Percentiles rank a stretch among this genome's conserved stretches.
Evolutionary conservation across 805 yeast genomes (phyloP).

Genomic region (Kodamaea laetipori): DNA sequence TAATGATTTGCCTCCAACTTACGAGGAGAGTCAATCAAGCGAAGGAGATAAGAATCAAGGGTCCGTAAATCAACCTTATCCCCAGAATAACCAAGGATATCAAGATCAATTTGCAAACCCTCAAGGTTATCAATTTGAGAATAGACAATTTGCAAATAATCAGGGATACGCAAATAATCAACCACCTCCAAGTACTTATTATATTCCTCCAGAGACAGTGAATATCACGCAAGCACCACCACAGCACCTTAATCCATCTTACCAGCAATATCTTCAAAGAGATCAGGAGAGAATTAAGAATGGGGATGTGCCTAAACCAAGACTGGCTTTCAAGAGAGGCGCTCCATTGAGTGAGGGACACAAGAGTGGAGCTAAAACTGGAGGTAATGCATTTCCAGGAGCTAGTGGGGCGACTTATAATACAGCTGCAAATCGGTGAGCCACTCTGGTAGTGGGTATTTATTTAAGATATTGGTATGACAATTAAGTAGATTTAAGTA

Average conservation of each 20-base stretch:
- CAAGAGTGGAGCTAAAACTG: conserved; percentile 21
- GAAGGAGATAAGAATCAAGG: too few relatives aligned
- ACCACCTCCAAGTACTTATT: conserved; percentile 28
- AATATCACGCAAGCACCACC: conserved; percentile 42
- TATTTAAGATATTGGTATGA: not conserved
- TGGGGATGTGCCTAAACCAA: conserved; percentile 36
- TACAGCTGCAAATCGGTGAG: conserved; percentile 36
- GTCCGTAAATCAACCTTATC: too few relatives aligned
- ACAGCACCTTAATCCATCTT: conserved; percentile 39
- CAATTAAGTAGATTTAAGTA: too few relatives aligned
- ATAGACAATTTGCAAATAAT: not conserved
- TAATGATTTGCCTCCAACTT: conserved; percentile 3
- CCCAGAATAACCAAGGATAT: too few relatives aligned
- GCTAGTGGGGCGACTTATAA: conserved; percentile 37
- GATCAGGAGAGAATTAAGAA: conserved; percentile 34
- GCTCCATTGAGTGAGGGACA: conserved; percentile 38
- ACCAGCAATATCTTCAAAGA: conserved; percentile 32
- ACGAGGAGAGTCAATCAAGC: too few relatives aligned
- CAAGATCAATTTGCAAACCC: too few relatives aligned
- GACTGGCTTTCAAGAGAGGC: conserved; percentile 31
- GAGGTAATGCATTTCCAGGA: conserved; percentile 40
- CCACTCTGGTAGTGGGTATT: not conserved
- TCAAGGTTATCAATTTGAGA: too few relatives aligned
- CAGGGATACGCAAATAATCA: not conserved
- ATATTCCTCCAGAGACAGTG: conserved; percentile 35